phyloP scores from a whole-genome alignment of 2,329 filamentous ascomycete genomes.

The Fusarium sp. region DNA sequence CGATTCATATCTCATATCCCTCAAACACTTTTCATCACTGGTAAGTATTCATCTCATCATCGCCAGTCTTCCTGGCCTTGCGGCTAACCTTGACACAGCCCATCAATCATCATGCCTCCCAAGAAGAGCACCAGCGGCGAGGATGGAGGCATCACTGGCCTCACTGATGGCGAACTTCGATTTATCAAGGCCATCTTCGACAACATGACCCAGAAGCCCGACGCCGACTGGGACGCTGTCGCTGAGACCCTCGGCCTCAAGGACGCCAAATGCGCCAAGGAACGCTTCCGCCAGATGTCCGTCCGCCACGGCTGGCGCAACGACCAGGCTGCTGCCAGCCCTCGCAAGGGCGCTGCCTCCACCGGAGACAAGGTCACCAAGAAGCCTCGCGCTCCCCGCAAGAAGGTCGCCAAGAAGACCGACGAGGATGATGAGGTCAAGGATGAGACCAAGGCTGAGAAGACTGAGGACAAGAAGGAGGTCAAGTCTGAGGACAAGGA shows the following conservation, averaged over 20 bases:
- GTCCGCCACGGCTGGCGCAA: constrained; percentile 59
- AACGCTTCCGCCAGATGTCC: constrained; percentile 59
- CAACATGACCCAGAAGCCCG: constrained; percentile 58
- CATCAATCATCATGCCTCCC: constrained; percentile 49
- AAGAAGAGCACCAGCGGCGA: constrained; percentile 50
- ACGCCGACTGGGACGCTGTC: constrained; percentile 59
- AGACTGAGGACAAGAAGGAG: constrained; percentile 22
- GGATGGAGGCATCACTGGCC: constrained; percentile 39
- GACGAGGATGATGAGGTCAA: constrained; percentile 47
- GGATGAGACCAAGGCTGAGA: constrained; percentile 23
- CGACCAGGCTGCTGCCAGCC: constrained; percentile 35
- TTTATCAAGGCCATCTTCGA: constrained; percentile 61
- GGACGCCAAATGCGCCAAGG: constrained; percentile 59
- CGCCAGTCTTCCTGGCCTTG: background rate
- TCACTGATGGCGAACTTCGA: constrained; percentile 55
- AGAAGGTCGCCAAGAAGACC: constrained; percentile 52
- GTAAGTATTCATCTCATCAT: constrained; percentile 13
- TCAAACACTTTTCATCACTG: background rate
- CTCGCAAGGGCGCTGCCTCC: constrained; percentile 50
- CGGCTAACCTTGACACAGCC: constrained; percentile 20
- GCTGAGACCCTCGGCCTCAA: constrained; percentile 57
- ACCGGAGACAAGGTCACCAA: constrained; percentile 52
- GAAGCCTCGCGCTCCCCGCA: constrained; percentile 51
- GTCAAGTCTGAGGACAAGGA: constrained; percentile 19
- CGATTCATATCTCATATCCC: background rate